Evolutionary conservation across 106 monocot genomes (phyloP).

Genomic region (Ottelia alismoides): DNA sequence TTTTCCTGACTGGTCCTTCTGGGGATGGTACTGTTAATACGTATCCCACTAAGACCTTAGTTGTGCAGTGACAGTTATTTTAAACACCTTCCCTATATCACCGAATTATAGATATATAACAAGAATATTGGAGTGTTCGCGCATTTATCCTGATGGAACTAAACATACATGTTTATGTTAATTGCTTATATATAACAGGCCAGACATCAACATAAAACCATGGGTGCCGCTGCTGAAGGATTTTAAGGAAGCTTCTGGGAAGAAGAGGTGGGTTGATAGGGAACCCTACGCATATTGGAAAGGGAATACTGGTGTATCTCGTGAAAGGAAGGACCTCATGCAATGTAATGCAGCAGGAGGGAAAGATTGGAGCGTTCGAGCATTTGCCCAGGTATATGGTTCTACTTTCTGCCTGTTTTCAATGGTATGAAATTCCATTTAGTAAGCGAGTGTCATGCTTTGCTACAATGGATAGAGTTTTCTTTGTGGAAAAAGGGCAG

Average conservation of each 20-base stretch:
- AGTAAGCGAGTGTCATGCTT: too few species aligned
- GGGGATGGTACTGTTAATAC: slow-evolving; percentile 17
- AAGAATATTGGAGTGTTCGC: too few species aligned
- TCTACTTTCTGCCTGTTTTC: too few species aligned
- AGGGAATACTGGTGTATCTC: slow-evolving; percentile 15
- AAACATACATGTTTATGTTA: not conserved
- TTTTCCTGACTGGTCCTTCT: slow-evolving; percentile 34
- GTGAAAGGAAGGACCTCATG: slow-evolving; percentile 9
- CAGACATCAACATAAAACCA: slow-evolving; percentile 18
- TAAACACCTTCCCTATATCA: not conserved
- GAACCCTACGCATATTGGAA: slow-evolving; percentile 23
- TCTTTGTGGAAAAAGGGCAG: too few species aligned
- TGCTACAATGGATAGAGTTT: too few species aligned
- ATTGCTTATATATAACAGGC: slow-evolving; percentile 2
- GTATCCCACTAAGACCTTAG: not conserved
- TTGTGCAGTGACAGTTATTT: too few species aligned
- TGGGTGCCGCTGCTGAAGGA: slow-evolving; percentile 11
- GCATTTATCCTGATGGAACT: too few species aligned
- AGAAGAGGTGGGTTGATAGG: slow-evolving; percentile 8
- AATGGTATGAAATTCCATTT: too few species aligned
- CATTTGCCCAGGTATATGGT: slow-evolving; percentile 19
- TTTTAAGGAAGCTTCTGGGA: slow-evolving; percentile 6
- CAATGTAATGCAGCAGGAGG: slow-evolving; percentile 17
- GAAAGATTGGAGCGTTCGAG: slow-evolving; percentile 26
- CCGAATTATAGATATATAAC: too few species aligned